A percentile compares a stretch with the other conserved stretches of the same genome.
Evolutionary conservation across 305 asterid genomes (phyloP).

Genomic region (Solanum chacoense): DNA sequence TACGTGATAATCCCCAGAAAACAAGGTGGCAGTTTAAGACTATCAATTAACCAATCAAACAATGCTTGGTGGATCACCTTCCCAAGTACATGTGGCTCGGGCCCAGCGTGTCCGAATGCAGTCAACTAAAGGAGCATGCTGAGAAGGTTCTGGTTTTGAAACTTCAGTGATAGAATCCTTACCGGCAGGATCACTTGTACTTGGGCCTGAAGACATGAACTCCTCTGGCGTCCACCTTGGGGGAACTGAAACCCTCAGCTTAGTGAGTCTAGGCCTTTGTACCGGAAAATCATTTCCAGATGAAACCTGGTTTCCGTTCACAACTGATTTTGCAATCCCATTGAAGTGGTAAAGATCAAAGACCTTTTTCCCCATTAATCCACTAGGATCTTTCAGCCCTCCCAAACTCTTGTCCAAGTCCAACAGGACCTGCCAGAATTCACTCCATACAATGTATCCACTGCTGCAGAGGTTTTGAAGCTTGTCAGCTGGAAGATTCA

Average conservation of each 20-base stretch:
- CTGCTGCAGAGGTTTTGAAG: constrained; percentile 50
- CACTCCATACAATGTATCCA: constrained; percentile 91
- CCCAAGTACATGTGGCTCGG: constrained; percentile 83
- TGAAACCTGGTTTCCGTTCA: constrained; percentile 27
- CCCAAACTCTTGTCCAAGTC: constrained; percentile 75
- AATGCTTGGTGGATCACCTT: constrained; percentile 89
- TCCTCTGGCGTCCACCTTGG: constrained; percentile 97
- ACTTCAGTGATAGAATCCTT: constrained; percentile 28
- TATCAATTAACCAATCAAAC: constrained; percentile 29
- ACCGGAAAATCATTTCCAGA: constrained; percentile 40
- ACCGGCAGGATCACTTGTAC: constrained; percentile 20
- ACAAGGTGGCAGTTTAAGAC: constrained; percentile 1
- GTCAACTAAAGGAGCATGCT: constrained; percentile 88
- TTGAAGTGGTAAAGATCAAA: constrained; percentile 89
- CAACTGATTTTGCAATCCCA: constrained; percentile 77
- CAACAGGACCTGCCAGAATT: constrained; percentile 76
- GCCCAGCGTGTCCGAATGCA: constrained; percentile 89
- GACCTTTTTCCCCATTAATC: constrained; percentile 67
- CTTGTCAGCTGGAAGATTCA: constrained; percentile 58
- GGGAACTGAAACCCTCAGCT: constrained; percentile 78
- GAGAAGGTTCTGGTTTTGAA: constrained; percentile 51
- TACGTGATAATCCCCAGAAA: neutral
- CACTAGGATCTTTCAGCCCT: constrained; percentile 78
- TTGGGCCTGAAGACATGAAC: constrained; percentile 48
- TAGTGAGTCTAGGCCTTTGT: constrained; percentile 76